Percentiles rank a stretch among this genome's conserved stretches.
Conservation (phyloP, 805 yeast genomes). For the Ogataea haglerorum region DNA sequence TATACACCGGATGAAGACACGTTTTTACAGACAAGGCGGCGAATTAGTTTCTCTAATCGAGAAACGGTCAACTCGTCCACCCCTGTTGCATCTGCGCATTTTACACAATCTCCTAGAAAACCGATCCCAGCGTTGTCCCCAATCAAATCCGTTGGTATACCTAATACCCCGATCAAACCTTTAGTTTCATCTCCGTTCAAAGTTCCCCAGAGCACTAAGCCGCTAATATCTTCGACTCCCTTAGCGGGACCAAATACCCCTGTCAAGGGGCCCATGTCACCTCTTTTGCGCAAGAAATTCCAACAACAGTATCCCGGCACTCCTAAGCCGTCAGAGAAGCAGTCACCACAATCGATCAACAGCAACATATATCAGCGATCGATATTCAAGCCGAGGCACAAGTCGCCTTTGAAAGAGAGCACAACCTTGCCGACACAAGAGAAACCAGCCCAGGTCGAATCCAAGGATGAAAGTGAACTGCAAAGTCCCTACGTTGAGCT, state of each 20-base stretch:
- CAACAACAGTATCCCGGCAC: conserved; percentile 12
- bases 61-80: conserved; percentile 4
- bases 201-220: conserved; percentile 12
- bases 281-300: conserved; percentile 17
- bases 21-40: conserved; percentile 22
- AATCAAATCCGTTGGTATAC: conserved; percentile 13
- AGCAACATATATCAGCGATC: conserved; percentile 22
- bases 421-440: conserved; percentile 3
- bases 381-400: conserved; percentile 20
- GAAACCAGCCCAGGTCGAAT: background rate
- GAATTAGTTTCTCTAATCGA: conserved; percentile 11
- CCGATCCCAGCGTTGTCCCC: conserved; percentile 6
- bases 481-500: conserved; percentile 40
- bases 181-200: conserved; percentile 34
- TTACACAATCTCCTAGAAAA: conserved; percentile 6
- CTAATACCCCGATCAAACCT: conserved; percentile 32
- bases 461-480: conserved; percentile 11
- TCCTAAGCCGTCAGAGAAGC: conserved; percentile 1
- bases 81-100: conserved; percentile 2
- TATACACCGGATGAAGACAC: conserved; percentile 30
- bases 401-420: conserved; percentile 7
- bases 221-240: conserved; percentile 14
- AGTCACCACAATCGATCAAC: conserved; percentile 1
- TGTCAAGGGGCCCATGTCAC: conserved; percentile 12
- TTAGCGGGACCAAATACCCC: conserved; percentile 4